These are phyloP conservation scores for Cystobasidium ongulense DNA, from an alignment of 768 basidiomycete genomes.

Conservation along the genomic window DNA sequence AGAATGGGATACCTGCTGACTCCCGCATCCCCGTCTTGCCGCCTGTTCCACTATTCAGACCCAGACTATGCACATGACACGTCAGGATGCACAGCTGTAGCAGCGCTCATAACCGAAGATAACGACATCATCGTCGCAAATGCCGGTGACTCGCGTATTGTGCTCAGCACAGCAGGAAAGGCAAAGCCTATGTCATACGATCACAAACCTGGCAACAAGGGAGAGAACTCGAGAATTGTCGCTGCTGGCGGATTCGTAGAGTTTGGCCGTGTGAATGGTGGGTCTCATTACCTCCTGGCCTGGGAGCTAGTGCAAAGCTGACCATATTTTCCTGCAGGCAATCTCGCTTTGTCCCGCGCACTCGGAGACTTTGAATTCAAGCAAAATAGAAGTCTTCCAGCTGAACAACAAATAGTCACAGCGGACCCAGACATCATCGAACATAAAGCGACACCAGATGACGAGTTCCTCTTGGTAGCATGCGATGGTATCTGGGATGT, in stretches of 20 bases:
- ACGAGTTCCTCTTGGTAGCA: constrained; percentile 92
- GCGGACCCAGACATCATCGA: constrained; percentile 80
- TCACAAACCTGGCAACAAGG: constrained; percentile 84
- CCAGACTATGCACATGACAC: constrained; percentile 80
- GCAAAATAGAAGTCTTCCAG: constrained; percentile 69
- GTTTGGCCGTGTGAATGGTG: constrained; percentile 92
- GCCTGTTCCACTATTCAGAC: constrained; percentile 50
- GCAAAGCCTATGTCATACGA: constrained; percentile 84
- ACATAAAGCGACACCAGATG: constrained; percentile 74
- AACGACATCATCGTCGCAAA: constrained; percentile 68
- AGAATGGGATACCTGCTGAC: neutral
- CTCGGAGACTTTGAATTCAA: constrained; percentile 99
- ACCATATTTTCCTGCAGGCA: constrained; percentile 53
- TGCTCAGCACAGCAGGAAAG: constrained; percentile 73
- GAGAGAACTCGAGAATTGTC: constrained; percentile 77
- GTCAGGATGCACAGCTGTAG: constrained; percentile 92
- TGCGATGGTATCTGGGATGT: constrained; percentile 99
- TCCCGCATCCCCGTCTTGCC: neutral
- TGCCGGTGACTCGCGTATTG: constrained; percentile 89
- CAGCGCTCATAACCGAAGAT: constrained; percentile 70
- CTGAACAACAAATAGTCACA: constrained; percentile 91
- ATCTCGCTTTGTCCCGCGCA: constrained; percentile 87
- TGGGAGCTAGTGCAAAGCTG: constrained; percentile 3
- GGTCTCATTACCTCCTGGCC: constrained; percentile 38
- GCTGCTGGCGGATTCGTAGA: constrained; percentile 93